Base-by-base conservation (phyloP, 495 filamentous ascomycete species). In the Hypoxylon trugodes region DNA sequence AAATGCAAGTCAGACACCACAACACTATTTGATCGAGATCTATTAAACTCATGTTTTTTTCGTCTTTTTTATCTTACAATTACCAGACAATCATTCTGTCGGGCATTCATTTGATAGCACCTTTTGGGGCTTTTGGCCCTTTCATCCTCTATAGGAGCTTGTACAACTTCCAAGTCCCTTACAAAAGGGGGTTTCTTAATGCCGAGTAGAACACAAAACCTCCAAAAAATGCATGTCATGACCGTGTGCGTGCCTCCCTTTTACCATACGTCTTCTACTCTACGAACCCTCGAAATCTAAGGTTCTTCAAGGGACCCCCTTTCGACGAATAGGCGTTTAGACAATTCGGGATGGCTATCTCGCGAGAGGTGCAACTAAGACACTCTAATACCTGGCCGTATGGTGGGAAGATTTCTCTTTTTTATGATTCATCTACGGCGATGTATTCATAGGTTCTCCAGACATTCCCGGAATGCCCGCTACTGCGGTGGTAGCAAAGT, bases 401-500 rank as follows among this genome's bases (percentile, higher is more conserved):
- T 50, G 43, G 55, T 46, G 56, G 47, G 41, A 60, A 59, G 48
- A 38, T 18, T 50, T 57, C 46, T 73, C 66, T 67, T 69, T 66
- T 66, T 35, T 26, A 35, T 66, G 25, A 60, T 51, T 72, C 65
- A 64, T 80, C 79, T 85, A 85, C 75, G 81, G 81, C 73, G 81
- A 84, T 56, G 81, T 84, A 71, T 83, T 82, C 83, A 85, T 85
- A 7, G 82, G 82, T 66, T 85, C 80, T 45, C 80, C 82, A 40
- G 79, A 74, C 55, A 72, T 73, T 18, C 74, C 70, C 21, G 73
- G 50, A 41, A 79, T 74, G 9, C 49, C 74, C 24, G 74, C 71
- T 16, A 76, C 78, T 21, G 81, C 82, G 12, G 79, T 83, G 25
- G 82, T 83, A 25, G 95, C 96, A 73, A 96, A 98, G 77, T 92